Conservation (phyloP, 805 yeast genomes). For the Scheffersomyces coipomensis region DNA sequence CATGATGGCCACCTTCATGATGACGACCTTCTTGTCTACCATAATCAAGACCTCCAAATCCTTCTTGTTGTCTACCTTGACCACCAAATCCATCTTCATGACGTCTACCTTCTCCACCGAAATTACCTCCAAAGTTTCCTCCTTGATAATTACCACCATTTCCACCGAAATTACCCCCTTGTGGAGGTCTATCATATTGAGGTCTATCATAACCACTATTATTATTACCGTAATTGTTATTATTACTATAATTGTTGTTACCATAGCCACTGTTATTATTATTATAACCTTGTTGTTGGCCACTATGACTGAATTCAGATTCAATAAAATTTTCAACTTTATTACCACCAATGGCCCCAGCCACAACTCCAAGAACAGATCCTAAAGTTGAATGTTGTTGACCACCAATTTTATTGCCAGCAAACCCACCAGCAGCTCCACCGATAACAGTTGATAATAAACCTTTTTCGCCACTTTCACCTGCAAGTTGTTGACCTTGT, state of each 20-base stretch:
- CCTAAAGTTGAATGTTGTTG: slow-evolving; percentile 39
- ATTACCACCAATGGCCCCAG: slow-evolving; percentile 55
- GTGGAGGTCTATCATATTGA: slow-evolving; percentile 7
- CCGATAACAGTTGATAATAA: slow-evolving; percentile 45
- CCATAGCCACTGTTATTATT: slow-evolving; percentile 9
- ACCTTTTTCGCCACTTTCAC: slow-evolving; percentile 39
- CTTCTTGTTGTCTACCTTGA: slow-evolving; percentile 6
- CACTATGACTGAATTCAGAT: too few relatives aligned
- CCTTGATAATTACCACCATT: slow-evolving; percentile 3
- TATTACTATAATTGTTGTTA: slow-evolving; percentile 4
- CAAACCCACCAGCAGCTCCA: slow-evolving; percentile 54
- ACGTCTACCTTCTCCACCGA: slow-evolving; percentile 18
- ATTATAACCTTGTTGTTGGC: slow-evolving; percentile 14
- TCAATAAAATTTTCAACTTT: slow-evolving; percentile 43
- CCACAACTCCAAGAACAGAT: slow-evolving; percentile 51
- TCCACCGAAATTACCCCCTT: slow-evolving; percentile 10
- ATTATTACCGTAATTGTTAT: slow-evolving; percentile 5
- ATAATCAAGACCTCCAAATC: slow-evolving; percentile 2
- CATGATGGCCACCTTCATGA: slow-evolving; percentile 7
- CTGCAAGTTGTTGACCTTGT: slow-evolving; percentile 11
- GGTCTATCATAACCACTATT: slow-evolving; percentile 6
- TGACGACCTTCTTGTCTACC: slow-evolving; percentile 9
- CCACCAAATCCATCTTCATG: slow-evolving; percentile 7
- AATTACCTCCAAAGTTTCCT: slow-evolving; percentile 8
- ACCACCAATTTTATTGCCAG: slow-evolving; percentile 45